Conservation (phyloP, 805 yeast species). For the Kuraishia hungarica region DNA sequence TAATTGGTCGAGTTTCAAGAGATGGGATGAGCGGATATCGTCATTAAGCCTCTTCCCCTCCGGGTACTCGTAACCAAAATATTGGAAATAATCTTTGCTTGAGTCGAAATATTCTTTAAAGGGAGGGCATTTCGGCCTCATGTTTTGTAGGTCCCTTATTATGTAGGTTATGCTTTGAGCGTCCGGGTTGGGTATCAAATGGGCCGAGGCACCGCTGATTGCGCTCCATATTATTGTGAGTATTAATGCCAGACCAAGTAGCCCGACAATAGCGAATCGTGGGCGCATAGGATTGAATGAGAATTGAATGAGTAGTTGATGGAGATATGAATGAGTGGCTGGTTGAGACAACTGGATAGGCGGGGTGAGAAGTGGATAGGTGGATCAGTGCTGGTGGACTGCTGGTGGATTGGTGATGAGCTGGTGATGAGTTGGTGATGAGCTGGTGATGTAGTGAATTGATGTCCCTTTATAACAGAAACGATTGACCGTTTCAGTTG, state of each 20-base stretch:
- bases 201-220: conserved; percentile 7
- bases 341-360: no score
- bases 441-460: no score
- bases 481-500: no score
- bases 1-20: conserved; percentile 13
- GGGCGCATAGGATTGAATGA: neutral
- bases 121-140: conserved; percentile 16
- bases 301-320: neutral
- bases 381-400: no score
- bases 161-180: conserved; percentile 10
- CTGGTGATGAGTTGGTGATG: no score
- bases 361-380: no score
- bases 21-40: conserved; percentile 8
- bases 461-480: no score
- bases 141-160: conserved; percentile 3
- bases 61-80: conserved; percentile 21
- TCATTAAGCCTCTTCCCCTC: conserved; percentile 10
- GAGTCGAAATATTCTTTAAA: conserved; percentile 15
- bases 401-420: no score
- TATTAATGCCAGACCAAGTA: neutral
- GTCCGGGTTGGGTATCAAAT: conserved; percentile 8
- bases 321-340: no score
- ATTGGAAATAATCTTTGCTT: conserved; percentile 19
- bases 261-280: neutral
- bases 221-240: conserved; percentile 3